Conservation (phyloP, 495 filamentous ascomycete genomes). For the Pseudevernia furfuracea region DNA sequence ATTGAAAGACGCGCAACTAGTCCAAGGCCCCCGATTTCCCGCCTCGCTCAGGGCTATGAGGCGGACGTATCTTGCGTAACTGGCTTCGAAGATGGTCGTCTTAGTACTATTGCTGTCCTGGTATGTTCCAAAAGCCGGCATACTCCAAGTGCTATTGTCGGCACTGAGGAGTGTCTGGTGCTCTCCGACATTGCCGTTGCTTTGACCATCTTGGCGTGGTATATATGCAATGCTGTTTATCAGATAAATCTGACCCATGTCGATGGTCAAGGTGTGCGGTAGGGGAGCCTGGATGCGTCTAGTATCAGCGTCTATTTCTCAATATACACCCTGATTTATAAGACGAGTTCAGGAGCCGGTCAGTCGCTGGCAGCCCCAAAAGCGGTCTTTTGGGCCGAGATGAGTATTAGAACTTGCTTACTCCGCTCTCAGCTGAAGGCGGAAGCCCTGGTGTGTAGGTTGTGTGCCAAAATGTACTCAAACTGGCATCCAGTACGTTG, state of each 20-base stretch:
- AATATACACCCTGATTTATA: background rate
- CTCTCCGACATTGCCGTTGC: conserved; percentile 25
- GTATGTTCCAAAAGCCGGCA: conserved; percentile 39
- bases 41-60: conserved; percentile 33
- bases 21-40: conserved; percentile 27
- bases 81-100: conserved; percentile 35
- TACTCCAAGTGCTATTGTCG: conserved; percentile 33
- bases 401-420: background rate
- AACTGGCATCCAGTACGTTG: conserved; percentile 22
- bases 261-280: conserved; percentile 21
- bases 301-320: background rate
- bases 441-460: background rate
- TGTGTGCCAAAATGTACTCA: conserved; percentile 21
- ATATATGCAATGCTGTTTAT: conserved; percentile 21
- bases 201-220: conserved; percentile 15
- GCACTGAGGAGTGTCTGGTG: conserved; percentile 24
- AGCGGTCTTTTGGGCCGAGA: background rate
- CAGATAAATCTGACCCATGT: conserved; percentile 22
- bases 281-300: background rate
- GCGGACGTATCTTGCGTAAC: conserved; percentile 36
- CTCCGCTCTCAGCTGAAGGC: background rate
- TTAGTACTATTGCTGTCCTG: conserved; percentile 34
- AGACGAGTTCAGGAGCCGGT: background rate
- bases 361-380: background rate
- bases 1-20: conserved; percentile 34